Base-by-base conservation (phyloP, 1,284 basidiomycete species). In the Leccinum subrobustum region DNA sequence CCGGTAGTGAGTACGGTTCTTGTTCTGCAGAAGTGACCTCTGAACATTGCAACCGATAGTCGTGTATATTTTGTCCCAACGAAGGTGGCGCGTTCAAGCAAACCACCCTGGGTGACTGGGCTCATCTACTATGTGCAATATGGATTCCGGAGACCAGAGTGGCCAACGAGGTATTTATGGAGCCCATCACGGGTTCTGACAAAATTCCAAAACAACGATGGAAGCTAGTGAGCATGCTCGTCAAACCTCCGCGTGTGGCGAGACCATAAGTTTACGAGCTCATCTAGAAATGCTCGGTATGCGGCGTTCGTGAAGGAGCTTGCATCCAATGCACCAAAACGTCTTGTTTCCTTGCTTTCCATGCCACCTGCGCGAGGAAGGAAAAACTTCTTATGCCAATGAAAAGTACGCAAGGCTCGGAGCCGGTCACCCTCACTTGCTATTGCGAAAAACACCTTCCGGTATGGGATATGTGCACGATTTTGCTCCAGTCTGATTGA, bases 71-170 rank as follows among this genome's bases (percentile, higher is more conserved):
- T 52, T 99, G 97, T 71, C 97, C 97, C 0, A 95, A 94, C 66
- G 94, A 98, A 76, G 96, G 93, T 11, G 97, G 96, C 11, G 97
- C 97, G 2, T 99, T 99, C 83, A 99, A 99, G 73, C 97, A 99
- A 77, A 98, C 97, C 0, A 85, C 88, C 0, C 84, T 88, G 23
- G 95, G 94, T 0, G 91, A 95, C 64, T 99, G 97, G 97, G 92
- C 95, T 0, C 97, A 99, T 74, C 79, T 99, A 0, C 82, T 99
- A 1, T 99, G 97, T 70, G 95, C 96, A 3, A 97, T 99, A 65
- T 99, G 95, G 94, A 90, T 98, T 4, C 96, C 97, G 0, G 97
- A 99, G 74, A 95, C 95, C 7, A 87, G 91, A 44, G 93, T 98
- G 3, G 90, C 91, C 35, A 99, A 99, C 73, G 89, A 95, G 7